phyloP scores from a whole-genome alignment of 495 filamentous ascomycete genomes.

The Pyrenula massariospora region DNA sequence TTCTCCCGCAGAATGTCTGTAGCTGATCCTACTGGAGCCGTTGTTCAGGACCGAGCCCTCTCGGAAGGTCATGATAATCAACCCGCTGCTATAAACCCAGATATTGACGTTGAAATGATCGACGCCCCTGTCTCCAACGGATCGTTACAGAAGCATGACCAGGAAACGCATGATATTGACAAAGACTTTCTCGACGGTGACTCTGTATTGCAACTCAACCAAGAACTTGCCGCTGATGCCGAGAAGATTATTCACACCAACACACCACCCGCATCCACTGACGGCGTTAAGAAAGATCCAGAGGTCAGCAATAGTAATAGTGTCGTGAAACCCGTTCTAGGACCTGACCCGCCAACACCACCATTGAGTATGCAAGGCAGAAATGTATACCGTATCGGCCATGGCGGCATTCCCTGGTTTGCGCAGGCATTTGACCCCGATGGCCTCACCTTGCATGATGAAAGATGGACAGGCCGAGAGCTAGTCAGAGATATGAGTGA shows the following conservation, averaged over 20 bases:
- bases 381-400: slow-evolving; percentile 42
- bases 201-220: not conserved
- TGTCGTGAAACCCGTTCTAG: slow-evolving; percentile 12
- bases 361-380: slow-evolving; percentile 30
- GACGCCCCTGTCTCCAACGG: not conserved
- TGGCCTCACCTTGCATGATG: slow-evolving; percentile 65
- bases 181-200: not conserved
- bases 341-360: slow-evolving; percentile 25
- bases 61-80: not conserved
- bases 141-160: not conserved
- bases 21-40: slow-evolving; percentile 17
- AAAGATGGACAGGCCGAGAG: slow-evolving; percentile 67
- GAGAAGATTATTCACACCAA: slow-evolving; percentile 2
- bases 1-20: slow-evolving; percentile 32
- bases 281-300: slow-evolving; percentile 6
- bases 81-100: not conserved
- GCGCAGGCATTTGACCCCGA: slow-evolving; percentile 66
- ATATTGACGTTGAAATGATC: not conserved
- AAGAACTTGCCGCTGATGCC: not conserved
- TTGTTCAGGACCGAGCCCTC: slow-evolving; percentile 9
- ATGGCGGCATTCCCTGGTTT: slow-evolving; percentile 83
- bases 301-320: slow-evolving; percentile 23
- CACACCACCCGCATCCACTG: slow-evolving; percentile 2
- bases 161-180: not conserved
- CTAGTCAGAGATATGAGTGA: slow-evolving; percentile 70